Percentiles rank a stretch among this genome's conserved stretches.
Conservation (phyloP, 108 stramenopile genomes). For the Pelagomonas calceolata region DNA sequence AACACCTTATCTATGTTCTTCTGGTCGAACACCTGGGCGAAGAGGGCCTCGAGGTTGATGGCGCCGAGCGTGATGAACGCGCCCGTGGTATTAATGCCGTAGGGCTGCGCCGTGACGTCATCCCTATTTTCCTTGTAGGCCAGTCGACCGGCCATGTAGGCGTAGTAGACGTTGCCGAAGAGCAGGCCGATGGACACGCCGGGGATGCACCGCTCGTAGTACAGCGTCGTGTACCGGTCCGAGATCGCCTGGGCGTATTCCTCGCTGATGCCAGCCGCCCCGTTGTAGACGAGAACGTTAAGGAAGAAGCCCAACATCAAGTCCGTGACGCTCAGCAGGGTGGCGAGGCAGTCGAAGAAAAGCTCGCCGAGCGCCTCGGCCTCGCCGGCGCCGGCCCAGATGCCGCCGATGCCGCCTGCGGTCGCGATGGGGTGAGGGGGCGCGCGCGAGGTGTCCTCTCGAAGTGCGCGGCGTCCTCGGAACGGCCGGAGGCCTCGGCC, state of each 20-base stretch:
- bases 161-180: constrained; percentile 45
- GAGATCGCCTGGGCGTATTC: not conserved
- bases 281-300: not conserved
- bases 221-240: constrained; percentile 33
- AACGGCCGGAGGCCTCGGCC: too few relatives aligned
- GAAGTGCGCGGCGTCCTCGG: too few relatives aligned
- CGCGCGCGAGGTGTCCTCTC: too few relatives aligned
- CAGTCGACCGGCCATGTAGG: constrained; percentile 42
- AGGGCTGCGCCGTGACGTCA: constrained; percentile 52
- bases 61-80: constrained; percentile 56
- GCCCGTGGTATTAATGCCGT: constrained; percentile 63
- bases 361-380: constrained; percentile 34
- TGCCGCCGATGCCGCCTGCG: not conserved
- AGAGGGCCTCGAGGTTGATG: constrained; percentile 39
- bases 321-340: constrained; percentile 39
- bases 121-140: constrained; percentile 26
- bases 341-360: constrained; percentile 58
- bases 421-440: too few relatives aligned
- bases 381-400: constrained; percentile 26
- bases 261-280: not conserved
- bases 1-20: constrained; percentile 5
- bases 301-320: constrained; percentile 34
- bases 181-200: constrained; percentile 49
- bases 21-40: constrained; percentile 19
- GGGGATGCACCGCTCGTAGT: constrained; percentile 43